phyloP scores from a whole-genome alignment of 2,329 filamentous ascomycete species.

The Pestalotiopsis fici region DNA sequence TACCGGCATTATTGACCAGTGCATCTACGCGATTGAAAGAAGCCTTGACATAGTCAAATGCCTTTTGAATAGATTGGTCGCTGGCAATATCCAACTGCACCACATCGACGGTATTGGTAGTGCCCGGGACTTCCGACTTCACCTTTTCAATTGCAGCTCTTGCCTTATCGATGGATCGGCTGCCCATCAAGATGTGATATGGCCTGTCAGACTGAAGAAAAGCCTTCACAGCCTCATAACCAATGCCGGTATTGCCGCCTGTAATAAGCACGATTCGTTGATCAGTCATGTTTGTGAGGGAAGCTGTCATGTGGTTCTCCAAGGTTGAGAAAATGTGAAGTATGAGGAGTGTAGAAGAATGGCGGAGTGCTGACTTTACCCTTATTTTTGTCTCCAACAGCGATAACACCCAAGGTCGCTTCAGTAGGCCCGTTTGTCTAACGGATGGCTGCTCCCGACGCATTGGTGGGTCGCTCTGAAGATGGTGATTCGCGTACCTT shows the following conservation, averaged over 20 bases:
- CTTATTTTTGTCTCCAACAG: not conserved
- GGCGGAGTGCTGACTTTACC: no score
- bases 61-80: constrained; percentile 51
- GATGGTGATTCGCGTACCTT: not conserved
- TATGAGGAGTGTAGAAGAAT: not conserved
- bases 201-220: constrained; percentile 43
- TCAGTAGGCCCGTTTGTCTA: not conserved
- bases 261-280: constrained; percentile 54
- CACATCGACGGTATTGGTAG: constrained; percentile 41
- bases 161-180: constrained; percentile 51
- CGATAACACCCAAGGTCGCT: not conserved
- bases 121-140: constrained; percentile 37
- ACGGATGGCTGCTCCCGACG: not conserved
- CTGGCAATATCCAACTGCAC: constrained; percentile 55
- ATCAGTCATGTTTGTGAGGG: not conserved
- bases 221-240: constrained; percentile 57
- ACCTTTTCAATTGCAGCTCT: constrained; percentile 44
- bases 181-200: constrained; percentile 59
- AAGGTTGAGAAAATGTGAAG: not conserved
- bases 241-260: constrained; percentile 63
- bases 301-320: no score
- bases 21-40: constrained; percentile 48
- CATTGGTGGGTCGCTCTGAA: not conserved
- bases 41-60: constrained; percentile 41
- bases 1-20: constrained; percentile 60